A percentile compares a stretch with the other conserved stretches of the same genome.
These are phyloP conservation scores for Fusarium sp. DNA, from an alignment of 2,329 filamentous ascomycete species.

Conservation along the genomic window DNA sequence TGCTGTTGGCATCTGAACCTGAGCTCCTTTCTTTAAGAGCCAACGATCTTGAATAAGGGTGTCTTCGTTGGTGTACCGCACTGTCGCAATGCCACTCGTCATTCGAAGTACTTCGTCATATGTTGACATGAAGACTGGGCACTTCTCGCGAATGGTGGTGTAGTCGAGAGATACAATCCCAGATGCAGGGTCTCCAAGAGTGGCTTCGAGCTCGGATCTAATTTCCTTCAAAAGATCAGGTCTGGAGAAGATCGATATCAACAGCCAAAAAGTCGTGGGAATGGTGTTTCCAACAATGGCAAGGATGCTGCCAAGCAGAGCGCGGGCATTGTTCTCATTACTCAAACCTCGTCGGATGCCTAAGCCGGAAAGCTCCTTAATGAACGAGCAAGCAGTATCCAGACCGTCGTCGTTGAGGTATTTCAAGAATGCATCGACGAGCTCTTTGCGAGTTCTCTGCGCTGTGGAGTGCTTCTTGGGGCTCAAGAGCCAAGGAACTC, in stretches of 20 bases:
- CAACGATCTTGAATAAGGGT: constrained; percentile 19
- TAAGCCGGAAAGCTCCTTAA: constrained; percentile 17
- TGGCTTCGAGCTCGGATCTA: constrained; percentile 15
- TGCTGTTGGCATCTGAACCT: constrained; percentile 36
- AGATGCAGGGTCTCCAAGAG: not conserved
- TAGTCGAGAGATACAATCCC: not conserved
- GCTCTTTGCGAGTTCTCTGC: constrained; percentile 11
- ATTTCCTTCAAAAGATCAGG: constrained; percentile 6
- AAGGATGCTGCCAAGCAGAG: constrained; percentile 28
- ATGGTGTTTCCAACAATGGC: constrained; percentile 36
- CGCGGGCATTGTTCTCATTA: constrained; percentile 35
- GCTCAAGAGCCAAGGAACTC: constrained; percentile 32
- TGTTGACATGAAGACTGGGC: constrained; percentile 27
- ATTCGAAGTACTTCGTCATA: constrained; percentile 32
- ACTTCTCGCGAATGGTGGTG: constrained; percentile 16
- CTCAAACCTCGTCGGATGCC: constrained; percentile 29
- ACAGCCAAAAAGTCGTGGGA: constrained; percentile 27
- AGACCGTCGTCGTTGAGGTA: constrained; percentile 16
- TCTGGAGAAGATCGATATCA: constrained; percentile 23
- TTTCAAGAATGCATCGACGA: constrained; percentile 22
- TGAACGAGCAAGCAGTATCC: constrained; percentile 25
- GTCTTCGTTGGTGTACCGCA: constrained; percentile 34
- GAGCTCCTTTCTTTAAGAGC: constrained; percentile 33
- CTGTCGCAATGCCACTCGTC: constrained; percentile 33
- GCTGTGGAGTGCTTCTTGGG: constrained; percentile 18